Percentiles rank a stretch among this genome's conserved stretches.
Evolutionary conservation across 768 basidiomycete genomes (phyloP).

Genomic region (Naganishia onofrii): DNA sequence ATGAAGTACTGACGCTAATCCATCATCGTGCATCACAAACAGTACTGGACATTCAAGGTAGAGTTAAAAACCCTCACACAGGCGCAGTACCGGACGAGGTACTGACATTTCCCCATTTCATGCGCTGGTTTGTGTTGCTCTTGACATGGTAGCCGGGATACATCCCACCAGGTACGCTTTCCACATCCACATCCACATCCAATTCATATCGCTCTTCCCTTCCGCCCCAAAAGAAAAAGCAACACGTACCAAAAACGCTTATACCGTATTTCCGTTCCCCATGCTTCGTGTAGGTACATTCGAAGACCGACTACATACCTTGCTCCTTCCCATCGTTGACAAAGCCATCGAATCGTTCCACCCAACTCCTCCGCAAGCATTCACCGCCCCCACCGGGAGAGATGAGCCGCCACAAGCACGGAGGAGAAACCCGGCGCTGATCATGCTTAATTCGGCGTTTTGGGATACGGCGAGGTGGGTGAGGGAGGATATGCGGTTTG

Average conservation of each 20-base stretch:
- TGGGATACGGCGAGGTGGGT: constrained; percentile 38
- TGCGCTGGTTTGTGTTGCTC: neutral
- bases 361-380: no score
- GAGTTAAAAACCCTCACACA: no score
- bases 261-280: no score
- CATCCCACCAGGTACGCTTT: constrained; percentile 14
- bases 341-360: neutral
- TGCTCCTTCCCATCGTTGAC: constrained; percentile 29
- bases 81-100: no score
- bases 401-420: no score
- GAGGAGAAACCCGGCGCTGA: constrained; percentile 26
- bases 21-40: neutral
- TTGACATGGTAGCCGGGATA: neutral
- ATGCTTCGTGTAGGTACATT: constrained; percentile 9
- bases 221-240: no score
- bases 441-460: constrained; percentile 32
- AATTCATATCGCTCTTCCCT: no score
- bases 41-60: constrained; percentile 29
- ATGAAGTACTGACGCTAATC: no score
- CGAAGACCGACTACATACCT: constrained; percentile 30
- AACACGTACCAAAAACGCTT: no score
- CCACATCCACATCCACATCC: no score
- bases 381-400: neutral
- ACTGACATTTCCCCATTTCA: no score
- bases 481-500: constrained; percentile 33